Base-by-base conservation (phyloP, 2,329 filamentous ascomycete species). In the Blumeriella jaapii region DNA sequence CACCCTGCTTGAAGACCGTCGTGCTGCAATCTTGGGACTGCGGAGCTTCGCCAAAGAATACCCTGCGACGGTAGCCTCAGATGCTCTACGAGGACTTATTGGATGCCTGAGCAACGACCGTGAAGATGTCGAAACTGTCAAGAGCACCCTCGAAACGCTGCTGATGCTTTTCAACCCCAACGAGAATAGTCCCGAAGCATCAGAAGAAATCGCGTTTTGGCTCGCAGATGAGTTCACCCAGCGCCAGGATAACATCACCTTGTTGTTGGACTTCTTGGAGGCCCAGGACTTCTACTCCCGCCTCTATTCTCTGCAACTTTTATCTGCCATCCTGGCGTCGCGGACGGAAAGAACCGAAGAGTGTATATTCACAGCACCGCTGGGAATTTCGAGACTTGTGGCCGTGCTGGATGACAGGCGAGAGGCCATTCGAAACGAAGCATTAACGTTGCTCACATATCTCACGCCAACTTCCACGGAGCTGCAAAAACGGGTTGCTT, bases 141-240 rank as follows among this genome's bases (percentile, higher is more conserved):
- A 95, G 61, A 76, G 93, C 38, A 82, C 94, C 42, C 68, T 98
- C 46, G 91, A 98, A 69, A 98, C 93, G 28, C 65, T 98, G 51
- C 67, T 96, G 56, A 89, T 93, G 78, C 76, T 98, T 25, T 96
- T 96, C 58, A 76, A 61, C 44, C 74, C 75, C 25, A 78, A 78
- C 48, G 66, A 71, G 49, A 64, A 67, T 55, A 93, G 84, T 67
- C 72, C 85, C 19, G 89, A 96, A 68, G 85, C 89, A 35, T 94
- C 89, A 10, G 89, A 96, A 46, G 91, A 98, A 60, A 93, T 98
- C 50, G 82, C 82, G 12, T 66, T 96, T 17, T 98, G 91, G 86
- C 69, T 98, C 40, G 91, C 91, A 35, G 91, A 98, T 61, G 89
- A 96, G 59, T 98, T 98, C 57, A 95, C 91, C 20, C 87, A 94